Percentiles rank a stretch among this genome's conserved stretches.
These are phyloP conservation scores for Isabelozyma gotoi DNA, from an alignment of 805 yeast species.

Conservation along the genomic window DNA sequence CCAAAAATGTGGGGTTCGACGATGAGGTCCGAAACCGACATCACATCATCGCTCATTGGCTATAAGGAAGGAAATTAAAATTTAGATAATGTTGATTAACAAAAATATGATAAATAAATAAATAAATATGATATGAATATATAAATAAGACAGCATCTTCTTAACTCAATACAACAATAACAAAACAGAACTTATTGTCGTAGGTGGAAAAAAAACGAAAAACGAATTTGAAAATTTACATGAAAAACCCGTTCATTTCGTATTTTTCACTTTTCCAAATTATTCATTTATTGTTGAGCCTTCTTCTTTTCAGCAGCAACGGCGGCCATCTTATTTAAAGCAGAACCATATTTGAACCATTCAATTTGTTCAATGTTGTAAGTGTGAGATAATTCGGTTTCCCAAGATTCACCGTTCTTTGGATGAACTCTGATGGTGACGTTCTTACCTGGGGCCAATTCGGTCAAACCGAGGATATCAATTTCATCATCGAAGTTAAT, in stretches of 20 bases:
- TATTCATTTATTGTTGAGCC: background rate
- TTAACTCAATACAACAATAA: background rate
- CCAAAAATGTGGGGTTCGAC: background rate
- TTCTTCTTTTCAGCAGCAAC: constrained; percentile 7
- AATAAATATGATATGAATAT: constrained; percentile 2
- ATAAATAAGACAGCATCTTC: background rate
- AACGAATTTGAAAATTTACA: background rate
- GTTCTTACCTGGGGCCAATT: constrained; percentile 91
- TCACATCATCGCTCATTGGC: background rate
- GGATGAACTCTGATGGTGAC: constrained; percentile 75
- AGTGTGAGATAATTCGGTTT: constrained; percentile 90
- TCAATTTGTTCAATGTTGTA: constrained; percentile 95
- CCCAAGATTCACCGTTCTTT: constrained; percentile 80
- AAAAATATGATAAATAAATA: background rate
- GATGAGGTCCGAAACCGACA: background rate
- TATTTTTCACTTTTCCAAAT: background rate
- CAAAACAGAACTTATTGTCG: background rate
- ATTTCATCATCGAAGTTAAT: constrained; percentile 88
- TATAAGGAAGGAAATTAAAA: background rate
- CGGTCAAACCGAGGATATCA: constrained; percentile 81
- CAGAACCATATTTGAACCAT: constrained; percentile 99
- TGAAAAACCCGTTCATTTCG: background rate
- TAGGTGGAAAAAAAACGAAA: background rate
- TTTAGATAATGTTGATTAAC: background rate
- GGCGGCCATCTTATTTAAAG: constrained; percentile 90